Conservation (phyloP, 164 flowering plant genomes). For the Piper longum region DNA sequence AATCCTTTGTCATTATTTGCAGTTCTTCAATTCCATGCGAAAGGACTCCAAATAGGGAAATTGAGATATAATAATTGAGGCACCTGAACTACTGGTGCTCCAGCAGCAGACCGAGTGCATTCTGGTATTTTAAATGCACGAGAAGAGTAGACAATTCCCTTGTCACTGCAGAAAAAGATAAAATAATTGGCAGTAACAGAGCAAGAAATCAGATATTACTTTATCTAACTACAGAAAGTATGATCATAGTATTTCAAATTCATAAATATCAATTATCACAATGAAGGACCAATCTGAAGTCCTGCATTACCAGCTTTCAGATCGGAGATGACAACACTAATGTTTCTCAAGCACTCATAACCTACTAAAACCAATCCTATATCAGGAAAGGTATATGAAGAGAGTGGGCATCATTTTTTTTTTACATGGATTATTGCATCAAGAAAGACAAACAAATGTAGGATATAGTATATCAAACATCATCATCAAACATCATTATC, state of each 20-base stretch:
- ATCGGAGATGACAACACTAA: too few species aligned
- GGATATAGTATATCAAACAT: too few species aligned
- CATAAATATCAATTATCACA: background rate
- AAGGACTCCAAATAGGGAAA: background rate
- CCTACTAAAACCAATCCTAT: too few species aligned
- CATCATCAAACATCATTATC: too few species aligned
- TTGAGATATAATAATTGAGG: background rate
- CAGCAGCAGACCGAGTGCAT: slow-evolving; percentile 80
- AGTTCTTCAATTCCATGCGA: background rate
- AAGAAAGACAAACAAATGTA: too few species aligned
- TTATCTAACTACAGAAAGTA: background rate
- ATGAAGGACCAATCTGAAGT: too few species aligned
- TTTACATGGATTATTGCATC: too few species aligned
- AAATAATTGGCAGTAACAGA: background rate
- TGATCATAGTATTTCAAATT: too few species aligned
- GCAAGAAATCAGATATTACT: background rate
- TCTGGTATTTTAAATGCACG: slow-evolving; percentile 94
- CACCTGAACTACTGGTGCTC: slow-evolving; percentile 91
- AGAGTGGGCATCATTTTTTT: too few species aligned
- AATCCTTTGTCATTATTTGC: background rate
- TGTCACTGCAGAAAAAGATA: slow-evolving; percentile 45
- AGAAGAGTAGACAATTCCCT: slow-evolving; percentile 81
- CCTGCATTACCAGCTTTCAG: too few species aligned
- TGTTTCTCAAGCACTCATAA: too few species aligned
- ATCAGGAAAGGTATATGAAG: too few species aligned